These are phyloP conservation scores for Malassezia globosa DNA, from an alignment of 1,284 basidiomycete species.

Conservation along the genomic window DNA sequence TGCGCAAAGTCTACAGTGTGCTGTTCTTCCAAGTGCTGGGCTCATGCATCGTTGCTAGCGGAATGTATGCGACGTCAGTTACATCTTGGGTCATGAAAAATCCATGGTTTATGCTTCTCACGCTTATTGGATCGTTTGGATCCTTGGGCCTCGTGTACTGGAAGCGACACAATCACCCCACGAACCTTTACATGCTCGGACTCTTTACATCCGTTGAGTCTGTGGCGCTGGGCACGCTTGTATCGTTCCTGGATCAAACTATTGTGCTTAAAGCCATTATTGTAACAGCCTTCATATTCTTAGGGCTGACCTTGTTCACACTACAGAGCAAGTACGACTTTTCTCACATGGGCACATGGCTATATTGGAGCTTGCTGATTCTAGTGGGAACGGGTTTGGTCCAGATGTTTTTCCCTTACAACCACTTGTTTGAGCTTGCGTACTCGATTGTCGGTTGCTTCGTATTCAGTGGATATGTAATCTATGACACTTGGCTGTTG, in stretches of 20 bases:
- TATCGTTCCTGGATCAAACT: slow-evolving; percentile 63
- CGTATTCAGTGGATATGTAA: slow-evolving; percentile 57
- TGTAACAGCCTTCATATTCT: slow-evolving; percentile 74
- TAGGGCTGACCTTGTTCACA: slow-evolving; percentile 70
- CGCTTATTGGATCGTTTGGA: slow-evolving; percentile 62
- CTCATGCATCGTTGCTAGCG: slow-evolving; percentile 29
- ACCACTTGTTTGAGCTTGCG: slow-evolving; percentile 61
- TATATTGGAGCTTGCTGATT: slow-evolving; percentile 56
- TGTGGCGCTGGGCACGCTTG: slow-evolving; percentile 58
- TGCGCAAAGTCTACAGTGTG: slow-evolving; percentile 35
- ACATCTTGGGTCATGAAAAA: slow-evolving; percentile 32
- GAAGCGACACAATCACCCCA: slow-evolving; percentile 73
- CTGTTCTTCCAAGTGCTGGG: slow-evolving; percentile 41
- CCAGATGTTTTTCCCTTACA: slow-evolving; percentile 68
- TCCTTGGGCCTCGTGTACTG: slow-evolving; percentile 67
- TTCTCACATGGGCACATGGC: slow-evolving; percentile 67
- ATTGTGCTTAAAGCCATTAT: slow-evolving; percentile 76
- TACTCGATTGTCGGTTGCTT: slow-evolving; percentile 67
- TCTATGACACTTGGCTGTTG: slow-evolving; percentile 73
- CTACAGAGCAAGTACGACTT: slow-evolving; percentile 62
- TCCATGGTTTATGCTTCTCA: slow-evolving; percentile 49
- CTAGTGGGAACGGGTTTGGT: slow-evolving; percentile 52
- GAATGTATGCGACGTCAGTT: slow-evolving; percentile 25
- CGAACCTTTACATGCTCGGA: slow-evolving; percentile 65
- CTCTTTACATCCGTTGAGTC: slow-evolving; percentile 47